Conservation (phyloP, 768 basidiomycete species). For the Dictyophora rubrovolvata region DNA sequence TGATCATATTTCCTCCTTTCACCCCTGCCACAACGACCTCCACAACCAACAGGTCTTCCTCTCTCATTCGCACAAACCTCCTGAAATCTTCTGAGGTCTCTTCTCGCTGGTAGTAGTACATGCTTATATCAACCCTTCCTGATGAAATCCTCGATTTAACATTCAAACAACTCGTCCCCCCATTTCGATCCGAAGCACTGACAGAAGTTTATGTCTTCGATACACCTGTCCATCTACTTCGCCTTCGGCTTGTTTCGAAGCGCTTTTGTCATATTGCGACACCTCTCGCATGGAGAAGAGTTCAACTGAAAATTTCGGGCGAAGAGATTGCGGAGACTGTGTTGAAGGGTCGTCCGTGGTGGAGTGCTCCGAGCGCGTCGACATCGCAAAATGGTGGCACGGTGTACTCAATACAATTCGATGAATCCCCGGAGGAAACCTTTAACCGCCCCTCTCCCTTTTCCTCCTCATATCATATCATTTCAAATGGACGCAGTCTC, state of each 20-base stretch:
- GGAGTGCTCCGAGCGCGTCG: neutral
- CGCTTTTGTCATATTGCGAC: slow-evolving; percentile 5
- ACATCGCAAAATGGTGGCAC: neutral
- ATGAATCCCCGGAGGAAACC: neutral
- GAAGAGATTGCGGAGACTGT: neutral
- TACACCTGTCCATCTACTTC: neutral
- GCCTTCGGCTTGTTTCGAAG: neutral
- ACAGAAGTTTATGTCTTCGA: slow-evolving; percentile 7
- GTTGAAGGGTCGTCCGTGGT: neutral
- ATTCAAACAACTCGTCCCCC: slow-evolving; percentile 1
- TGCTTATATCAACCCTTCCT: neutral
- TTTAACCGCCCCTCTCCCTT: neutral
- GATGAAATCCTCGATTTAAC: slow-evolving; percentile 6
- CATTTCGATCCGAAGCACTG: slow-evolving; percentile 4
- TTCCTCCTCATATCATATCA: neutral
- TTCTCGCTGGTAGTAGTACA: neutral
- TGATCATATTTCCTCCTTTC: neutral
- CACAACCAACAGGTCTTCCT: neutral
- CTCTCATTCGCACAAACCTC: neutral
- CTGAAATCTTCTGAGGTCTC: neutral
- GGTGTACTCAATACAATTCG: neutral
- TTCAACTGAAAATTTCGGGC: neutral
- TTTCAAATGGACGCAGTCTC: neutral
- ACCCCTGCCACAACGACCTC: neutral
- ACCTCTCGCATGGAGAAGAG: slow-evolving; percentile 5